These are phyloP conservation scores for Candida berthetii DNA, from an alignment of 805 yeast species.

Conservation along the genomic window DNA sequence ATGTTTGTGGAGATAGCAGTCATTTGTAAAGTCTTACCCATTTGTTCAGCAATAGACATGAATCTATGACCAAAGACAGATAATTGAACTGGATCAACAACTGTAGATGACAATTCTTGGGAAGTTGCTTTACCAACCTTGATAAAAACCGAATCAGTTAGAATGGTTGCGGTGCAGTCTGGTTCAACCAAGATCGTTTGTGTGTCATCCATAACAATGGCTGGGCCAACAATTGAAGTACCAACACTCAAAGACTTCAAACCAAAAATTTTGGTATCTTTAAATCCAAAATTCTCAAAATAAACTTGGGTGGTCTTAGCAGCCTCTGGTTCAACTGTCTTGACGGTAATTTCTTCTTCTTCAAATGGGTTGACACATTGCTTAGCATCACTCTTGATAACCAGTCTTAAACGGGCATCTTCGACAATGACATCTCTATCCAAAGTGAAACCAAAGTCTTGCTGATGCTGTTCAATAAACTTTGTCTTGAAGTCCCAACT, in stretches of 20 bases:
- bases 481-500: slow-evolving; percentile 14
- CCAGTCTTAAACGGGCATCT: slow-evolving; percentile 26
- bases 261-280: slow-evolving; percentile 24
- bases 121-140: slow-evolving; percentile 23
- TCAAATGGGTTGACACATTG: slow-evolving; percentile 12
- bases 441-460: slow-evolving; percentile 31
- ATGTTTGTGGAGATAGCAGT: slow-evolving; percentile 38
- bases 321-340: slow-evolving; percentile 11
- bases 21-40: slow-evolving; percentile 40
- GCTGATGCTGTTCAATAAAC: slow-evolving; percentile 25
- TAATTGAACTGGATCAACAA: slow-evolving; percentile 36
- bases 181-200: slow-evolving; percentile 34
- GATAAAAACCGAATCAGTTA: slow-evolving; percentile 28
- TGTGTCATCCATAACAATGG: slow-evolving; percentile 28
- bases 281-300: slow-evolving; percentile 23
- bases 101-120: slow-evolving; percentile 35
- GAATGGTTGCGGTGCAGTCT: slow-evolving; percentile 26
- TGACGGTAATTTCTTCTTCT: slow-evolving; percentile 8
- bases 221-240: slow-evolving; percentile 29
- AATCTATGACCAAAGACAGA: slow-evolving; percentile 40
- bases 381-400: not conserved
- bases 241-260: slow-evolving; percentile 24
- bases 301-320: slow-evolving; percentile 30
- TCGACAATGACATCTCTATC: slow-evolving; percentile 24
- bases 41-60: slow-evolving; percentile 45